Base-by-base conservation (phyloP, 306 rosid species). In the Bauhinia variegata region DNA sequence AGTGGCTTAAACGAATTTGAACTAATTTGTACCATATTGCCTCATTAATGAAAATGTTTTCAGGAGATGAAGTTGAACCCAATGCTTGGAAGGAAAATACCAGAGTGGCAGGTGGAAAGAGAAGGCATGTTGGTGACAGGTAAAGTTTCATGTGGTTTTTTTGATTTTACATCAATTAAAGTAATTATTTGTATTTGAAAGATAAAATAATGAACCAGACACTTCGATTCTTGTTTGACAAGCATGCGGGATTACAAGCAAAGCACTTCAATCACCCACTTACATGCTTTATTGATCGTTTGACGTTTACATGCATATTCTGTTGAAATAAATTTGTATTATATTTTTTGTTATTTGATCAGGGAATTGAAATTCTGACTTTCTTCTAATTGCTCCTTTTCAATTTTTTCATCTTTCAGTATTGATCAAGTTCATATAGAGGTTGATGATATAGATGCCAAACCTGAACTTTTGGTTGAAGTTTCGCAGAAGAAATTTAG, bases 61-160 rank as follows among this genome's bases (percentile, higher is more conserved):
- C 88, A 88, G 98, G 82, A 59, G 85, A 81, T 44, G 72, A 81
- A 67, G 63, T 63, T 34, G 78, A 75, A 78, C 72, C 36, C 9
- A 79, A 72, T 77, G 79, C 80, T 73, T 44, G 30, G 48, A 67
- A 75, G 62, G 85, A 80, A 70, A 82, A 73, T 50, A 57, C 72
- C 17, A 73, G 66, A 63, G 73, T 53, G 23, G 42, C 41, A 69
- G 89, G 85, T 65, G 72, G 63, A 74, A 93, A 93, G 88, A 90
- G 97, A 79, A 88, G 83, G 76, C 83, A 31, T 63, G 64, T 57
- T 43, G 81, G 80, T 78, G 49, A 60, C 87, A 76, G 99, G 99
- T 93, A 59, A 63, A 65, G 32, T 65, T 71, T 75, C 60, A 41
- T 41, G 47, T 41, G 47, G 4, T 11, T 41, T 10, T 0, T 9